Conservation (phyloP, 371 early-diverging fungal genomes). For the Chytridium lagenaria region DNA sequence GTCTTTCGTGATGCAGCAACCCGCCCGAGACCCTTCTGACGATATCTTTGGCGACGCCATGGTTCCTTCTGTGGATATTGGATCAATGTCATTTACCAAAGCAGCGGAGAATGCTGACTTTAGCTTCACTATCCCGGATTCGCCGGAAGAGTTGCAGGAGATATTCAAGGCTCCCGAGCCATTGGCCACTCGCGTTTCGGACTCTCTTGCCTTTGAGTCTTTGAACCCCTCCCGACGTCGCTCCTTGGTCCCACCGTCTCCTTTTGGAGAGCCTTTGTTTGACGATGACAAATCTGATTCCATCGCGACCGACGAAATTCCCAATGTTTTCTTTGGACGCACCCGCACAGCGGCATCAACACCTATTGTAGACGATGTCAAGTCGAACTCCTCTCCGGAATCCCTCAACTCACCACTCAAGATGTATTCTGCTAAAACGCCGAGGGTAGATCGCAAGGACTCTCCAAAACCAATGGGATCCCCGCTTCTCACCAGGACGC, state of each 20-base stretch:
- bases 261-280: background rate
- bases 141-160: no score
- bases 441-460: background rate
- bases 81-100: background rate
- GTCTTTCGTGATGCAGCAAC: no score
- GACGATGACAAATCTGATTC: background rate
- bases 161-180: no score
- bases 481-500: slow-evolving; percentile 22
- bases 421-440: background rate
- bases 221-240: background rate
- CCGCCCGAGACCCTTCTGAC: background rate
- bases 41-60: background rate
- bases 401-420: background rate
- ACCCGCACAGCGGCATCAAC: no score
- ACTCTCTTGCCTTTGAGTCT: slow-evolving; percentile 3
- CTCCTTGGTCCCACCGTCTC: background rate
- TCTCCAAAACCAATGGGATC: slow-evolving; percentile 16
- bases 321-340: slow-evolving; percentile 2
- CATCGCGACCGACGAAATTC: background rate
- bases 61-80: background rate
- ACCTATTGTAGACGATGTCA: background rate
- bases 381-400: background rate
- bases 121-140: background rate
- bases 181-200: no score
- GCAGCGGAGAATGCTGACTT: background rate